Base-by-base conservation (phyloP, 2,329 filamentous ascomycete species). In the Cordyceps fumosorosea region DNA sequence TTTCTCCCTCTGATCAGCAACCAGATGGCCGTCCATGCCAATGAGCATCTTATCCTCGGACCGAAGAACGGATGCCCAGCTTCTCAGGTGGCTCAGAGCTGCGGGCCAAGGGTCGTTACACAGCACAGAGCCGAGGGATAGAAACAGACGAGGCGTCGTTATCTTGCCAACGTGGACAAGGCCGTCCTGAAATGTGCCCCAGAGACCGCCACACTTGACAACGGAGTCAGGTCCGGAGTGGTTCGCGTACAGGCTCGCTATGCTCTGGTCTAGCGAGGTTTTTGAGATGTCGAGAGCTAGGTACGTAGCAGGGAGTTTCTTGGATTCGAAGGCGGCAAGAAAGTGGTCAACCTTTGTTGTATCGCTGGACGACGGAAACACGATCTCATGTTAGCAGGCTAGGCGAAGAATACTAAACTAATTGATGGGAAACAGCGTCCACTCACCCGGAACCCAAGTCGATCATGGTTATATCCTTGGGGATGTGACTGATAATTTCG, bases 371-470 rank as follows among this genome's bases (percentile, higher is more conserved):
- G 11, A 34, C 14, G 57, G 62, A 54, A 10, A 44, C 47, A 18
- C 62, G 56, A 58, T 65, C 56, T 22, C 10, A 37, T 18, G 65
- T 65, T 60, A 66, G 57, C 29, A 64, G 63, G 5, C 42, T 59
- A 26, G 32, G 29, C 18, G 11, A 45, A 14, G 64, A 69, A 24
- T 26, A 34, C 4, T 5, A n/a, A 64, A 60, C 64, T 26, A 58
- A n/a, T 26, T 26, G 20, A 42, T 16, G 56, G 42, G 50, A 47
- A 58, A n/a, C 34, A 55, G 64, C 56, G 40, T 57, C 59, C 22
- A 72, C 76, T 71, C 67, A 78, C 76, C 76, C 76, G 20, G 76
- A 76, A 64, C 76, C 76, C 32, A 78, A 70, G 63, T 78, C 76
- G 60, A 78, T 66, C 64, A 78, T 69, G 47, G 73, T 74, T 44